Conservation (phyloP, 1,139 yeast species). For the Hemisphaericaspora lyxosophila region DNA sequence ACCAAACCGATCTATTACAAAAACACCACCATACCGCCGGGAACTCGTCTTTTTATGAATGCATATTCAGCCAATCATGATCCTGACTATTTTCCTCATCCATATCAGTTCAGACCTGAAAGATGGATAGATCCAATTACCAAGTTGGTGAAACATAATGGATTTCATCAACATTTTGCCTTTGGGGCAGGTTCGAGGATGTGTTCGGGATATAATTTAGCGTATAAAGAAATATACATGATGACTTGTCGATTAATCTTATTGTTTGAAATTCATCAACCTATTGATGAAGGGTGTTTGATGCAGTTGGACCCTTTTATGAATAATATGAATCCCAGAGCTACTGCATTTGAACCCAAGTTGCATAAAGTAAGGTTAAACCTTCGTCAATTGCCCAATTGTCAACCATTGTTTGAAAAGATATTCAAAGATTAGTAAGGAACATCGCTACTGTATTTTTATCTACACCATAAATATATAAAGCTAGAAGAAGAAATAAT, state of each 20-base stretch:
- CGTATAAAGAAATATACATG: constrained; percentile 59
- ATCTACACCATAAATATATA: constrained; percentile 2
- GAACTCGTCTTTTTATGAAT: constrained; percentile 62
- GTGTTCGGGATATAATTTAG: constrained; percentile 68
- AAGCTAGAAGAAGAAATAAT: background rate
- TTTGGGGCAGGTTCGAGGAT: constrained; percentile 72
- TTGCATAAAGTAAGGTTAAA: constrained; percentile 36
- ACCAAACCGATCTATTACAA: constrained; percentile 47
- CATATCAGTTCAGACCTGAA: constrained; percentile 55
- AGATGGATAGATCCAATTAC: constrained; percentile 48
- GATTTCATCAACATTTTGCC: constrained; percentile 47
- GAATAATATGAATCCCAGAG: constrained; percentile 48
- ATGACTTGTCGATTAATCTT: constrained; percentile 33
- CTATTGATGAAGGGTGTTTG: constrained; percentile 23
- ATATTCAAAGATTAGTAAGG: constrained; percentile 7
- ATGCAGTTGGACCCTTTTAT: constrained; percentile 53
- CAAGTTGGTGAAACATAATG: constrained; percentile 16
- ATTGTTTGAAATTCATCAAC: constrained; percentile 41
- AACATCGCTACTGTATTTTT: background rate
- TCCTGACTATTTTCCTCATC: constrained; percentile 41
- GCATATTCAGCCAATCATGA: constrained; percentile 75
- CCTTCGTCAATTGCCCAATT: constrained; percentile 22
- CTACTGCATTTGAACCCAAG: constrained; percentile 61
- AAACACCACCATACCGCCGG: constrained; percentile 47
- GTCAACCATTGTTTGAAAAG: constrained; percentile 23